A percentile compares a stretch with the other conserved stretches of the same genome.
phyloP scores from a whole-genome alignment of 805 yeast genomes.

The Geotrichum ghanense region DNA sequence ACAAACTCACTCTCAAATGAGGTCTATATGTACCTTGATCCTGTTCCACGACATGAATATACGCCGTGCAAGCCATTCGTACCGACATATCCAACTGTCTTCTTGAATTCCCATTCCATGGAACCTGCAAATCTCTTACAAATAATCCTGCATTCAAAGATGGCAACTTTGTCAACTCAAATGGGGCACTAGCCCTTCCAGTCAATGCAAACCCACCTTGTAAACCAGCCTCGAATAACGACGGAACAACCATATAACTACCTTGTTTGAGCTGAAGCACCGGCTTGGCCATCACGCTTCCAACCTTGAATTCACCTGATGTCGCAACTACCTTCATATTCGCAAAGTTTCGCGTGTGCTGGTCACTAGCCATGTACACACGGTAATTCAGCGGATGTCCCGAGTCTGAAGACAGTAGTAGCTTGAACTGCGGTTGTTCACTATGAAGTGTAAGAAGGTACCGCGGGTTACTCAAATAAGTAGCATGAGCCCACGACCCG shows the following conservation, averaged over 20 bases:
- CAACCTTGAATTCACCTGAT: conserved; percentile 27
- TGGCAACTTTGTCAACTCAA: not conserved
- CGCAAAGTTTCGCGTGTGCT: conserved; percentile 20
- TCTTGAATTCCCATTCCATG: not conserved
- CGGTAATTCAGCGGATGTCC: conserved; percentile 31
- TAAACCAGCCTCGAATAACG: not conserved
- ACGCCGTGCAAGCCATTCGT: not conserved
- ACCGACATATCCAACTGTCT: not conserved
- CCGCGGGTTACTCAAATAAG: conserved; percentile 47
- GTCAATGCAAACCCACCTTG: not conserved
- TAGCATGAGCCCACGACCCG: conserved; percentile 40
- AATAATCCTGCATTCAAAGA: conserved; percentile 1
- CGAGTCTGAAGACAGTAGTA: conserved; percentile 19
- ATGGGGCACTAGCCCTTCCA: not conserved
- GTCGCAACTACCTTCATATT: conserved; percentile 23
- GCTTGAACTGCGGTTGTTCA: conserved; percentile 2
- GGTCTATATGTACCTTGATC: conserved; percentile 11
- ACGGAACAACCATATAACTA: conserved; percentile 13
- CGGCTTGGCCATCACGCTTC: conserved; percentile 17
- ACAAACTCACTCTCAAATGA: conserved; percentile 10
- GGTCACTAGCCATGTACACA: conserved; percentile 30
- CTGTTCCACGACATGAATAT: not conserved
- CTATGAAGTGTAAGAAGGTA: conserved; percentile 24
- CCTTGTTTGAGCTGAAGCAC: conserved; percentile 15
- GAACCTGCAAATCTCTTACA: not conserved